Evolutionary conservation across 2,329 filamentous ascomycete species (phyloP), one percentile per base, ranked within the genome.

Genomic region (Alternaria sp.): DNA sequence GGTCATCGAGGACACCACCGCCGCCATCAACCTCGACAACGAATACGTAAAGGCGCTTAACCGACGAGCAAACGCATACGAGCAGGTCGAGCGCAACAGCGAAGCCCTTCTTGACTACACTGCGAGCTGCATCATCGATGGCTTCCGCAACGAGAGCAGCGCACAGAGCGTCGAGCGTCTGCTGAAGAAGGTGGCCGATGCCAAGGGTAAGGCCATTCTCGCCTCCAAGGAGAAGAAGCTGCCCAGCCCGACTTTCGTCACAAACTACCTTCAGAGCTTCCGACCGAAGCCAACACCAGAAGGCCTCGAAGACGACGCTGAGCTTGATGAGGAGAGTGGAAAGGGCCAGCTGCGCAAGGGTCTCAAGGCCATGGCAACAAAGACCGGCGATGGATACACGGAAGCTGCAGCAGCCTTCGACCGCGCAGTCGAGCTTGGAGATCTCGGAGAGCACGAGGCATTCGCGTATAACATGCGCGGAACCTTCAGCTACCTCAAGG

Each of bases 221-320:
- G 88, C 86, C 73, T 86, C 86, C 61, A 94, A 94, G 80, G 86
- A 87, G 71, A 91, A 93, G 82, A 94, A 92, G 82, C 87, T 99
- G 51, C 95, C 95, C 20, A 97, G 94, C 80, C 91, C 95, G 30
- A 97, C 94, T 12, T 99, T 98, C 72, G 94, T 99, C 68, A 93
- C 93, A 76, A 99, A 99, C 85, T 99, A 99, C 81, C 90, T 99
- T 32, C 94, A 98, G 83, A 98, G 94, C 83, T 99, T 99, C 91
- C 91, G 95, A 62, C 85, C 89, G 60, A 92, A 91, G 82, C 85
- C 88, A 48, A 87, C 92, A 2, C 94, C 95, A 4, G 88, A 85
- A 63, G 94, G 93, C 12, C 84, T 99, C 53, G 93, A 94, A 61
- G 92, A 96, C 69, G 86, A 88, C 7, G 88, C 85, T n/a, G 92